Percentiles rank a stretch among this genome's conserved stretches.
Evolutionary conservation across 768 basidiomycete species (phyloP).

Genomic region (Sporobolomyces roseus): DNA sequence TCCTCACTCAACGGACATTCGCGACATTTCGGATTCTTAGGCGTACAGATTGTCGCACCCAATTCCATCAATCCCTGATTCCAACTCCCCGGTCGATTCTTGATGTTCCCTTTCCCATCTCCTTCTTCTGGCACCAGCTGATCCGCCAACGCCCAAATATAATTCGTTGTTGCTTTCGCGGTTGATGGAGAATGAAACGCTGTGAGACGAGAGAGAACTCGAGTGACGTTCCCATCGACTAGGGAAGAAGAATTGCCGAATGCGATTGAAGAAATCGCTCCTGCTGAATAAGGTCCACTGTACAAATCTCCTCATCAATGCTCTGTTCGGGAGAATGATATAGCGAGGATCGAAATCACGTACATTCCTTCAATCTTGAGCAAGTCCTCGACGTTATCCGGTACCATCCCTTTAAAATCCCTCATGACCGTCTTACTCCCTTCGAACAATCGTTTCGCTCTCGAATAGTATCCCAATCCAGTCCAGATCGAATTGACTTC

Average conservation of each 20-base stretch:
- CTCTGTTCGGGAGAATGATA: no score
- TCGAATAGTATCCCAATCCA: constrained; percentile 49
- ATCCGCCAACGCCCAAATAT: constrained; percentile 76
- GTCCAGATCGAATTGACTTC: constrained; percentile 87
- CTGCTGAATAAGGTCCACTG: constrained; percentile 45
- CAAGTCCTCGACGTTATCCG: constrained; percentile 73
- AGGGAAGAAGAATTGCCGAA: constrained; percentile 78
- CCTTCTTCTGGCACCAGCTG: constrained; percentile 58
- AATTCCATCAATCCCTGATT: constrained; percentile 85
- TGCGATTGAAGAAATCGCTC: constrained; percentile 67
- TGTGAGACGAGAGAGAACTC: constrained; percentile 53
- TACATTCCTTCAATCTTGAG: constrained; percentile 82
- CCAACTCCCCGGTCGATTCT: constrained; percentile 31
- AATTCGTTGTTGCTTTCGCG: constrained; percentile 67
- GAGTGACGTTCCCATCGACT: constrained; percentile 55
- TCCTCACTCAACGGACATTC: constrained; percentile 66
- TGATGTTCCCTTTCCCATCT: neutral
- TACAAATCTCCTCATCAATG: no score
- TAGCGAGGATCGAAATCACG: constrained; percentile 40
- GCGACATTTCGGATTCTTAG: constrained; percentile 68
- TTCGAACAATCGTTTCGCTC: constrained; percentile 62
- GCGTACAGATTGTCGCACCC: constrained; percentile 81
- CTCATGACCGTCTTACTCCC: constrained; percentile 77
- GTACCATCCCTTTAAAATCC: constrained; percentile 66
- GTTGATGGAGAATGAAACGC: constrained; percentile 79